These are phyloP conservation scores for Podospora anserina DNA, from an alignment of 495 filamentous ascomycete genomes.

Conservation along the genomic window DNA sequence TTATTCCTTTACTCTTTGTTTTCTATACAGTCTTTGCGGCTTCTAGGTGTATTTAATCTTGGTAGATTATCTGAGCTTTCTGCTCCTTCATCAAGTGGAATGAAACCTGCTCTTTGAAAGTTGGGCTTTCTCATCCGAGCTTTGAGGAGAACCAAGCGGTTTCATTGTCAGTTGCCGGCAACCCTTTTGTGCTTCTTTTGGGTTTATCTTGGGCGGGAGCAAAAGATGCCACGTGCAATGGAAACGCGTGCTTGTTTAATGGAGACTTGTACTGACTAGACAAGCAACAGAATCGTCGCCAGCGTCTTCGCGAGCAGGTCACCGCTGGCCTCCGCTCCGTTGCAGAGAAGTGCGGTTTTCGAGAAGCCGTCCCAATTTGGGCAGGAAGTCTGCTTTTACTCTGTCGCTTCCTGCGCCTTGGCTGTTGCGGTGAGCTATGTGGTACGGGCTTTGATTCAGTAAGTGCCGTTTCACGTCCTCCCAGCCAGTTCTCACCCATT, in stretches of 20 bases:
- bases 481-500: too few relatives aligned
- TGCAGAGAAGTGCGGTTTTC: background rate
- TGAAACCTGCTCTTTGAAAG: background rate
- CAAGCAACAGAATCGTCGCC: background rate
- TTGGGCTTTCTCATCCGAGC: background rate
- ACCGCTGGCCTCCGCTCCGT: background rate
- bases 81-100: background rate
- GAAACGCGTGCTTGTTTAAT: too few relatives aligned
- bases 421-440: background rate
- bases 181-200: background rate
- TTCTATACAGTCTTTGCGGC: too few relatives aligned
- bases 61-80: background rate
- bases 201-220: background rate
- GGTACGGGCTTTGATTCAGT: too few relatives aligned
- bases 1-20: too few relatives aligned
- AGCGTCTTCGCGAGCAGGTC: background rate
- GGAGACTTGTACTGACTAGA: background rate
- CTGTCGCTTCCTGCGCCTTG: background rate
- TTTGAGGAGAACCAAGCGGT: background rate
- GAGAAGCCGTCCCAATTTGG: too few relatives aligned
- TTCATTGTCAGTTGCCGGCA: background rate
- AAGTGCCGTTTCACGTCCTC: too few relatives aligned
- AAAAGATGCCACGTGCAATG: too few relatives aligned
- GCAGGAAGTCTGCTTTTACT: background rate
- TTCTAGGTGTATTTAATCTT: too few relatives aligned